phyloP scores from a whole-genome alignment of 2,329 filamentous ascomycete genomes.

The Exophiala oligosperma region DNA sequence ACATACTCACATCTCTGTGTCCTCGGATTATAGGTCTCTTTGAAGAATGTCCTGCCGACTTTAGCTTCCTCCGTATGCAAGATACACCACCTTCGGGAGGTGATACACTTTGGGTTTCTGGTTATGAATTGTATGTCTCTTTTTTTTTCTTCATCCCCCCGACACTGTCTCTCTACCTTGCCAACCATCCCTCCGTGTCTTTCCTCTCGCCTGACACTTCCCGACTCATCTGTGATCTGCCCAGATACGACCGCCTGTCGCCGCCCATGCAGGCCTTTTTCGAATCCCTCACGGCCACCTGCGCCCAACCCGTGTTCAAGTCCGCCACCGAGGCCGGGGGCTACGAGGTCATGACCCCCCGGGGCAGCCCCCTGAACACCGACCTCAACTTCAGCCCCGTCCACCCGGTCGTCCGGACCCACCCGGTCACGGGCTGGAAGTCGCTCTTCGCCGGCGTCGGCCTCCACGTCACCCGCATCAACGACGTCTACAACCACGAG shows the following conservation, averaged over 20 bases:
- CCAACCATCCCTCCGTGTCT: no score
- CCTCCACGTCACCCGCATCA: constrained; percentile 42
- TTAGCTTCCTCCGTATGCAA: constrained; percentile 21
- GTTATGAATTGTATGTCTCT: constrained; percentile 65
- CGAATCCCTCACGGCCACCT: constrained; percentile 59
- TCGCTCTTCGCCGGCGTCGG: constrained; percentile 51
- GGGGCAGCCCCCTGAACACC: constrained; percentile 57
- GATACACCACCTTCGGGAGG: constrained; percentile 42
- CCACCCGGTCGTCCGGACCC: constrained; percentile 61
- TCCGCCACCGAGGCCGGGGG: constrained; percentile 42
- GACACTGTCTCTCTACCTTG: no score
- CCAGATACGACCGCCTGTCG: constrained; percentile 60
- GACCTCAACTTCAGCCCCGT: constrained; percentile 51
- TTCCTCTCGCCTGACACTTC: no score
- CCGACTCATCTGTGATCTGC: no score
- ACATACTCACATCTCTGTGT: no score
- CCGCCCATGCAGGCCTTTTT: constrained; percentile 57
- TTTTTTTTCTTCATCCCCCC: constrained; percentile 27
- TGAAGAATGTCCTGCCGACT: constrained; percentile 23
- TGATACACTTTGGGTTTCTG: constrained; percentile 67
- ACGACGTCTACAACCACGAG: constrained; percentile 47
- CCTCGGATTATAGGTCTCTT: constrained; percentile 8
- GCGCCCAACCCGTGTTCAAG: constrained; percentile 52
- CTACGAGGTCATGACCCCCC: constrained; percentile 40
- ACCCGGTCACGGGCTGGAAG: constrained; percentile 66